A percentile compares a stretch with the other conserved stretches of the same genome.
Evolutionary conservation across 108 stramenopile species (phyloP).

Genomic region (Cylindrotheca fusiformis): DNA sequence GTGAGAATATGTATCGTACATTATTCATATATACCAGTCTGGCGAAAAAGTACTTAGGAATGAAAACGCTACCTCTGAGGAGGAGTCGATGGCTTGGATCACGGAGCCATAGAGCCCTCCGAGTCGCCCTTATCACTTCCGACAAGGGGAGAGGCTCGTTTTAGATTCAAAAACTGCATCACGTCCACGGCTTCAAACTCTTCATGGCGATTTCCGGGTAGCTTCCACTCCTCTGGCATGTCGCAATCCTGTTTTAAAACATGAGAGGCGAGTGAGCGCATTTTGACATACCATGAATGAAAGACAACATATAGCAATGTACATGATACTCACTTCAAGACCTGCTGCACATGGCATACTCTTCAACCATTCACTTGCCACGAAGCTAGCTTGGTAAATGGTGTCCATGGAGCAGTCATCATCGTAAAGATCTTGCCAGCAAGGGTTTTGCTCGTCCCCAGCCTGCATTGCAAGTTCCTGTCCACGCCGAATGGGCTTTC

Average conservation of each 20-base stretch:
- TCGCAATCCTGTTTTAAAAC: constrained; percentile 43
- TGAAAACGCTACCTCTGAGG: too few species aligned
- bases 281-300: too few species aligned
- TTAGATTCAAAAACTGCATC: constrained; percentile 39
- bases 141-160: constrained; percentile 23
- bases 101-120: neutral
- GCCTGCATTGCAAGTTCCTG: neutral
- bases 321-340: constrained; percentile 32
- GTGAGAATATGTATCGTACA: too few species aligned
- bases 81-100: too few species aligned
- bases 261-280: neutral
- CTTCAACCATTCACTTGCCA: constrained; percentile 61
- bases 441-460: constrained; percentile 30
- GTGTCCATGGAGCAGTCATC: constrained; percentile 60
- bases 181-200: constrained; percentile 44
- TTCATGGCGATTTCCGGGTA: constrained; percentile 36
- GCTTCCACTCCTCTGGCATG: constrained; percentile 44
- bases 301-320: neutral
- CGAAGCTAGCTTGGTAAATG: constrained; percentile 43
- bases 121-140: neutral
- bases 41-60: too few species aligned
- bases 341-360: constrained; percentile 55
- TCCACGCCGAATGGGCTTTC: neutral
- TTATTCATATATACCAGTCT: too few species aligned
- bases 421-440: constrained; percentile 67